A percentile compares a stretch with the other conserved stretches of the same genome.
phyloP scores from a whole-genome alignment of 2,329 filamentous ascomycete species.

The Lachnellula willkommii region DNA sequence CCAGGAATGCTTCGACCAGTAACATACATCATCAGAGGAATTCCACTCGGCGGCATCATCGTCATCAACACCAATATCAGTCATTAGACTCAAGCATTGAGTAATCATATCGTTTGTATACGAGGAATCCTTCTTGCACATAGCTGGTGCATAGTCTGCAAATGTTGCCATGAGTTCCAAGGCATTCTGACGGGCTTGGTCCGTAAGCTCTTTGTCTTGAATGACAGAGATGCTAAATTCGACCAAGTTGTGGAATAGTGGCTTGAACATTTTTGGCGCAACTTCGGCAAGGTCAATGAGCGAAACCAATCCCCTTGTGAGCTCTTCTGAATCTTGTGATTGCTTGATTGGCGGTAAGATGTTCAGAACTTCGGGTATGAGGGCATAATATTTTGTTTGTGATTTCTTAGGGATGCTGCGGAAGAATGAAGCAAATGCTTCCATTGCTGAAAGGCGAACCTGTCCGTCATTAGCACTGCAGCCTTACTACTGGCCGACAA shows the following conservation, averaged over 20 bases:
- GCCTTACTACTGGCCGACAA: neutral
- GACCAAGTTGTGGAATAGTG: slow-evolving; percentile 86
- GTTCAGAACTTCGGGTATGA: slow-evolving; percentile 89
- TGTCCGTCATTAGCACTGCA: slow-evolving; percentile 32
- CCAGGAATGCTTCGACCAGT: neutral
- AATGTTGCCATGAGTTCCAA: slow-evolving; percentile 98
- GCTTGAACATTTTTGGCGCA: slow-evolving; percentile 97
- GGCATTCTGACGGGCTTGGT: slow-evolving; percentile 87
- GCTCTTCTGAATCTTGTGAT: slow-evolving; percentile 79
- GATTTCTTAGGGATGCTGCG: slow-evolving; percentile 81
- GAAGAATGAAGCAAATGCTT: slow-evolving; percentile 96
- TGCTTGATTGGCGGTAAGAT: slow-evolving; percentile 93
- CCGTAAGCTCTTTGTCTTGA: slow-evolving; percentile 89
- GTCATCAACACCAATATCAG: slow-evolving; percentile 88
- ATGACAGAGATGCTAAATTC: slow-evolving; percentile 91
- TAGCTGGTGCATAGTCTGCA: slow-evolving; percentile 85
- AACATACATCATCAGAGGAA: slow-evolving; percentile 75
- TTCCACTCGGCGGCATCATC: slow-evolving; percentile 96
- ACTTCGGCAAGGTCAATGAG: slow-evolving; percentile 92
- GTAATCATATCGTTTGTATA: slow-evolving; percentile 98
- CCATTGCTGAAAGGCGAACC: slow-evolving; percentile 91
- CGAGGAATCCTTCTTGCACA: slow-evolving; percentile 90
- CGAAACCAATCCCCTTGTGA: slow-evolving; percentile 83
- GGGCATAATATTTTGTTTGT: slow-evolving; percentile 78
- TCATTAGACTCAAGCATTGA: slow-evolving; percentile 96